Conservation (phyloP, 208 protist species). For the Acanthamoeba pearcei region DNA sequence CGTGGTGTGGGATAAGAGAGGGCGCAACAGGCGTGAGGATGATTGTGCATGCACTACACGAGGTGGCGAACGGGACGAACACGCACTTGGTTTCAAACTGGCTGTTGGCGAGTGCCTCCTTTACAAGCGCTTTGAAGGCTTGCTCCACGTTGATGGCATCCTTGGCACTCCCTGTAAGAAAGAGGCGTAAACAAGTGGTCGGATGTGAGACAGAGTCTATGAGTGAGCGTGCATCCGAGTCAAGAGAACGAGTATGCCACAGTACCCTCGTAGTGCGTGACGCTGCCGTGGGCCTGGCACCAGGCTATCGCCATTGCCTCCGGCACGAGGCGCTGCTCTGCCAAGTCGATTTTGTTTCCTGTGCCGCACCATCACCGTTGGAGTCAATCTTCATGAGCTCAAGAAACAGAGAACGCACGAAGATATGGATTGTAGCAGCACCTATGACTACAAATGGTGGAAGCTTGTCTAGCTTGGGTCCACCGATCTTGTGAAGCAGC, state of each 20-base stretch:
- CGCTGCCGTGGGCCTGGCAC: neutral
- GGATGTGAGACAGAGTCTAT: neutral
- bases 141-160: constrained; percentile 61
- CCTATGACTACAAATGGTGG: constrained; percentile 80
- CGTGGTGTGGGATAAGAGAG: neutral
- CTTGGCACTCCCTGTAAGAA: constrained; percentile 19
- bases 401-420: too few species aligned
- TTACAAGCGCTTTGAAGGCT: neutral
- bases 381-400: too few species aligned
- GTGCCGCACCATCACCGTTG: too few species aligned
- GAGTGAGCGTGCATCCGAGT: neutral
- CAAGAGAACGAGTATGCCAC: too few species aligned
- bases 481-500: constrained; percentile 65
- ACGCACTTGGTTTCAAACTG: neutral
- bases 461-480: constrained; percentile 75
- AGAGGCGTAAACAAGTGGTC: too few species aligned
- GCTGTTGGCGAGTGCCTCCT: neutral
- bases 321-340: constrained; percentile 25
- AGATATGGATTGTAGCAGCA: neutral
- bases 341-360: constrained; percentile 85
- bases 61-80: too few species aligned
- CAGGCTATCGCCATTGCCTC: constrained; percentile 12
- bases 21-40: neutral
- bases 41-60: too few species aligned
- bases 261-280: constrained; percentile 22